These are phyloP conservation scores for Linnemannia elongata DNA, from an alignment of 192 early-diverging fungal genomes.

Conservation along the genomic window DNA sequence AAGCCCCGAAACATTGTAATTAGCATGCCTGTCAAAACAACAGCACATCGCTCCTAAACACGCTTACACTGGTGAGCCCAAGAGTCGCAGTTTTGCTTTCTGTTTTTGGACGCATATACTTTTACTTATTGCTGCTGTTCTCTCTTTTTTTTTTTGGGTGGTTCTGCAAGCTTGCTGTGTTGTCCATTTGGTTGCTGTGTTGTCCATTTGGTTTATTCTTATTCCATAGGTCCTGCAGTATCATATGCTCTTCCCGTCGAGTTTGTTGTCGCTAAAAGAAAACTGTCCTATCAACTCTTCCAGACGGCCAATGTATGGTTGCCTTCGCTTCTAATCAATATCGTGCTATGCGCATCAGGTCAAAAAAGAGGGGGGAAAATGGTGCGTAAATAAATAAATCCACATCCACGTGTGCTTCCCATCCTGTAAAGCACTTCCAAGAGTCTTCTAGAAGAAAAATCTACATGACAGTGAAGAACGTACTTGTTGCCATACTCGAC, in stretches of 20 bases:
- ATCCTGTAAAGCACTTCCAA: background rate
- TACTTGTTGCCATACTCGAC: conserved; percentile 56
- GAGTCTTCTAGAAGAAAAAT: background rate
- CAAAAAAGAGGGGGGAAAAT: background rate
- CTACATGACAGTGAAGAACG: background rate
- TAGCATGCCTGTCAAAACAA: no score
- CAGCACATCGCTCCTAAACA: no score
- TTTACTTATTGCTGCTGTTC: no score
- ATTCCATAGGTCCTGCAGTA: no score
- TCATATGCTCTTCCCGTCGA: background rate
- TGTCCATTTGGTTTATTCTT: no score
- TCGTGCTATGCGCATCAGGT: conserved; percentile 22
- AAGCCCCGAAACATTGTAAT: no score
- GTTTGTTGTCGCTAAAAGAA: background rate
- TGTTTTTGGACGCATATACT: no score
- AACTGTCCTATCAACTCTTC: conserved; percentile 40
- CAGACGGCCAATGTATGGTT: conserved; percentile 57
- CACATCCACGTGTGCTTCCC: background rate
- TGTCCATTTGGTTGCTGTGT: no score
- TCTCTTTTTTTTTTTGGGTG: no score
- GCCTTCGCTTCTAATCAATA: conserved; percentile 58
- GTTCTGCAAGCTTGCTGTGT: no score
- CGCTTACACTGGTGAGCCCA: no score
- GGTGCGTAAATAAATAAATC: background rate
- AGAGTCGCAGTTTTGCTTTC: no score